Evolutionary conservation across 1,284 basidiomycete genomes (phyloP).

Genomic region (Rhodotorula mucilaginosa): DNA sequence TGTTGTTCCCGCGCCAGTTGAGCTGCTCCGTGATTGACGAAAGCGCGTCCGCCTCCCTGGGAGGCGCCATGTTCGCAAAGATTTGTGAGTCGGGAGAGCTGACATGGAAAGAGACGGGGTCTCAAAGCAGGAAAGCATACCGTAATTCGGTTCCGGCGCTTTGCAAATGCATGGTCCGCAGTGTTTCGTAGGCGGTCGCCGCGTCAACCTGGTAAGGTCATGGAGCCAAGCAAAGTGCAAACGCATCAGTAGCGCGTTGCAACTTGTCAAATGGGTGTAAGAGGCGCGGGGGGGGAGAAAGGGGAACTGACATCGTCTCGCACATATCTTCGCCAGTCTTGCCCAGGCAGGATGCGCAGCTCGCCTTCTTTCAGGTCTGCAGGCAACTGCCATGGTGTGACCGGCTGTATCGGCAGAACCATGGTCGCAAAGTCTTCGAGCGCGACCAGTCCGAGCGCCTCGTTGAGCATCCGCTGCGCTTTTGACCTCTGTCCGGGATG

Average conservation of each 20-base stretch:
- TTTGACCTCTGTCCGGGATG: slow-evolving; percentile 13
- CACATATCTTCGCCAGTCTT: slow-evolving; percentile 20
- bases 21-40: slow-evolving; percentile 53
- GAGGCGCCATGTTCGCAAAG: not conserved
- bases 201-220: slow-evolving; percentile 12
- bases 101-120: not conserved
- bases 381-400: not conserved
- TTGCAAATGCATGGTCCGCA: slow-evolving; percentile 31
- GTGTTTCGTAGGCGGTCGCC: slow-evolving; percentile 7
- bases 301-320: slow-evolving; percentile 25
- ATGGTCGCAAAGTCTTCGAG: slow-evolving; percentile 30
- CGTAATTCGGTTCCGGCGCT: slow-evolving; percentile 30
- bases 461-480: slow-evolving; percentile 27
- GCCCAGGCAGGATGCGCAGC: not conserved
- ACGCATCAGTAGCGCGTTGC: too few species aligned
- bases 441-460: slow-evolving; percentile 14
- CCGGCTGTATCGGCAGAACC: slow-evolving; percentile 35
- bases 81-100: not conserved
- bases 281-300: too few species aligned
- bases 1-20: slow-evolving; percentile 58
- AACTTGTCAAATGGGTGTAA: too few species aligned
- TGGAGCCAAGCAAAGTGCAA: too few species aligned
- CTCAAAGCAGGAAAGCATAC: slow-evolving; percentile 1
- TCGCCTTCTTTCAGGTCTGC: not conserved
- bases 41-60: slow-evolving; percentile 29